Evolutionary conservation across 768 basidiomycete genomes (phyloP).

Genomic region (Leccinum aurantiacum): DNA sequence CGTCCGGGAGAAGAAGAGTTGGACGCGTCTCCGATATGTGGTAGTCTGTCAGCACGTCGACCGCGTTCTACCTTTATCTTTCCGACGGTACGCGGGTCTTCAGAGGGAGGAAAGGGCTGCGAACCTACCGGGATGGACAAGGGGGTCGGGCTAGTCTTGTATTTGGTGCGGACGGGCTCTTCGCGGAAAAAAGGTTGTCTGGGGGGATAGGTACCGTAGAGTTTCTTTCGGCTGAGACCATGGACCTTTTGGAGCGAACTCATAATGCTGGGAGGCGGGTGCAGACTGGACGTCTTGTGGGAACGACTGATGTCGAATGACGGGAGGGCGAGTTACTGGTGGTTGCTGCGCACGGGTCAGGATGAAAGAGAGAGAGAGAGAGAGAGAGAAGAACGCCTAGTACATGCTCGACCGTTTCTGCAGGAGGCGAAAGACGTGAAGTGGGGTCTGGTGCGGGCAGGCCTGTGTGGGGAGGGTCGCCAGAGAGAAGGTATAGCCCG

Average conservation of each 20-base stretch:
- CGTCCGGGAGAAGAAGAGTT: conserved; percentile 7
- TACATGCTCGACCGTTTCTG: conserved; percentile 17
- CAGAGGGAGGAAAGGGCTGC: conserved; percentile 13
- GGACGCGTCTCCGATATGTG: conserved; percentile 17
- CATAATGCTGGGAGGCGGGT: conserved; percentile 48
- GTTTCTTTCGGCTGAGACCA: conserved; percentile 69
- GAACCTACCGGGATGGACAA: conserved; percentile 31
- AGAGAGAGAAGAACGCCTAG: neutral
- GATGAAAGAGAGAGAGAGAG: neutral
- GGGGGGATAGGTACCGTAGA: conserved; percentile 52
- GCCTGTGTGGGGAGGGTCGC: conserved; percentile 26
- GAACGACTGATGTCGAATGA: conserved; percentile 31
- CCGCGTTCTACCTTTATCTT: conserved; percentile 29
- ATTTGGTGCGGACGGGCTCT: conserved; percentile 41
- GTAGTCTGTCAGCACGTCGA: conserved; percentile 22
- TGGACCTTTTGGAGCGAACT: conserved; percentile 64
- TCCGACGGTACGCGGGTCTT: conserved; percentile 19
- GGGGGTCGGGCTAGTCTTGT: conserved; percentile 33
- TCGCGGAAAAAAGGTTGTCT: conserved; percentile 56
- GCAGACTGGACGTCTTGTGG: conserved; percentile 29
- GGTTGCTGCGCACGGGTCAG: conserved; percentile 14
- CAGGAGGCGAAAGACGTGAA: neutral
- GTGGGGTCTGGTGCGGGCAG: neutral
- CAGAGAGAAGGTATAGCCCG: conserved; percentile 43
- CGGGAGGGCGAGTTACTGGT: conserved; percentile 16